Evolutionary conservation across 495 filamentous ascomycete species (phyloP).

Genomic region (Aspergillus indologenus): DNA sequence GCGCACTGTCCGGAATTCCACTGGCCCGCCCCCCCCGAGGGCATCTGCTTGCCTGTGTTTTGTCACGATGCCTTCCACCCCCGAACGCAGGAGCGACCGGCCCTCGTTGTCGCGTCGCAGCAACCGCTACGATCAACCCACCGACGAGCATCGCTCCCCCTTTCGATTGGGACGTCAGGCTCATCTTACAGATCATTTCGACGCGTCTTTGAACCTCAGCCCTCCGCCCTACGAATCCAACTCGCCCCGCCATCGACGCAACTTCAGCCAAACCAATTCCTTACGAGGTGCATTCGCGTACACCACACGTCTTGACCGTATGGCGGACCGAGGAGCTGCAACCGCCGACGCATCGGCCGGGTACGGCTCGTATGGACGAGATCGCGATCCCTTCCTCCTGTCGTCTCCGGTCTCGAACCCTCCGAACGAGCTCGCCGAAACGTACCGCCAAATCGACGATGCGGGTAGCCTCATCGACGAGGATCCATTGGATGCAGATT

Average conservation of each 20-base stretch:
- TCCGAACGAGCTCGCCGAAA: constrained; percentile 41
- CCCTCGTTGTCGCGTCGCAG: constrained; percentile 28
- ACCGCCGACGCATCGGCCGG: constrained; percentile 11
- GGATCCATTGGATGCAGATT: constrained; percentile 27
- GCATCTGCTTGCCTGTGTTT: not conserved
- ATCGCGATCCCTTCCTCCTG: constrained; percentile 10
- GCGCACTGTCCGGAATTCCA: not conserved
- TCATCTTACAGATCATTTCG: constrained; percentile 28
- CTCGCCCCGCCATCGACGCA: constrained; percentile 26
- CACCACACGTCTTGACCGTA: constrained; percentile 24
- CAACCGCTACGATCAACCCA: constrained; percentile 18
- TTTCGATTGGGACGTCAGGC: constrained; percentile 34
- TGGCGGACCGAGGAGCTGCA: constrained; percentile 23
- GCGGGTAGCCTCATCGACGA: constrained; percentile 40
- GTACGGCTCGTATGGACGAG: constrained; percentile 12
- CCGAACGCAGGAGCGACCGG: constrained; percentile 23
- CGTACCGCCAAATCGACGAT: constrained; percentile 46
- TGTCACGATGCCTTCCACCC: constrained; percentile 24
- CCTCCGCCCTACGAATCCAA: constrained; percentile 30
- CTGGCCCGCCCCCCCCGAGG: not conserved
- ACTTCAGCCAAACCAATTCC: constrained; percentile 35
- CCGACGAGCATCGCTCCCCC: constrained; percentile 28
- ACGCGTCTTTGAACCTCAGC: constrained; percentile 30
- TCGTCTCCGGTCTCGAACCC: constrained; percentile 37
- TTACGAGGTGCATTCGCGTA: constrained; percentile 37